Base-by-base conservation (phyloP, 192 early-diverging fungal species). In the Gamsiella multidivaricata region DNA sequence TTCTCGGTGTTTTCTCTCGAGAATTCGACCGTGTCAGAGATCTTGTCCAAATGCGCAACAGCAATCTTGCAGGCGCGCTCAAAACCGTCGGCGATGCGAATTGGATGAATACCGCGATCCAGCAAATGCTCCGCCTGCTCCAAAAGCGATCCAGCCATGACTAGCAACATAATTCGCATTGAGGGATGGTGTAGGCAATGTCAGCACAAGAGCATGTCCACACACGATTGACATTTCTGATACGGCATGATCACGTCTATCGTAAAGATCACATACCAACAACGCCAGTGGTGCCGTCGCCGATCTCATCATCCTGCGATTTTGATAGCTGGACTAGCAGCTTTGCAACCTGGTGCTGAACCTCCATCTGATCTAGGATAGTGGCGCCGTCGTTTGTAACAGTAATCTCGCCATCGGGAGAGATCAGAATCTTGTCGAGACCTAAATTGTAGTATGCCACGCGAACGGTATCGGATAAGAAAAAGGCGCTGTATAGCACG, bases 231-330 rank as follows among this genome's bases (percentile, higher is more conserved):
- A n/a, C n/a, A n/a, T n/a, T n/a, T n/a, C n/a, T n/a, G n/a, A n/a
- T n/a, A n/a, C n/a, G n/a, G n/a, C n/a, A n/a, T n/a, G n/a, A n/a
- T n/a, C n/a, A n/a, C n/a, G n/a, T n/a, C n/a, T n/a, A n/a, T n/a
- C n/a, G n/a, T n/a, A n/a, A n/a, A n/a, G n/a, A n/a, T n/a, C n/a
- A 86, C 84, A 54, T 81, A 94, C 93, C 94, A 76, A 98, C 98
- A 74, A 99, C 96, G 82, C 98, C 96, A n/a, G 98, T 99, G 41
- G 98, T 99, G 33, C 98, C 98, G 78, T 99, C 98, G 61, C 98
- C 98, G 82, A 99, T 99, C 85, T 99, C 98, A 69, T 99, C 96
- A 83, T 99, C 98, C 88, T 99, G 98, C 66, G 90, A 92, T 85
- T 97, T 95, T 56, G 96, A 97, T 56, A 99, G 85, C 84, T 98